phyloP scores from a whole-genome alignment of 73 alveolate genomes.

The Tetrahymena malaccensis region DNA sequence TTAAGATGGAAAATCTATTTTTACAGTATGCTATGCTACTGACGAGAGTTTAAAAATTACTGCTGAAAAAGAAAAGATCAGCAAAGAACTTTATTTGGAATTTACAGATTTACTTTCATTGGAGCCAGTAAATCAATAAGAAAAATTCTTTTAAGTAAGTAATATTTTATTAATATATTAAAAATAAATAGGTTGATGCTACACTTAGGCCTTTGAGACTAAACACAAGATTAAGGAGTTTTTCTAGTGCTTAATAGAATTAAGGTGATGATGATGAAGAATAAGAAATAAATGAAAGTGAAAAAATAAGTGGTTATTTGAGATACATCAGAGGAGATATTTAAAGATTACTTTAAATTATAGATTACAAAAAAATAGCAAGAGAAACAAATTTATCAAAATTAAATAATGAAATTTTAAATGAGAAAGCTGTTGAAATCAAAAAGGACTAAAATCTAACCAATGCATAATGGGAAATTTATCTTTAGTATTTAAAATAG shows the following conservation, averaged over 20 bases:
- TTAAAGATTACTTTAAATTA: background rate
- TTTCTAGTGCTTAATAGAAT: background rate
- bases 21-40: constrained; percentile 5
- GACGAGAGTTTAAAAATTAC: constrained; percentile 10
- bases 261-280: background rate
- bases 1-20: background rate
- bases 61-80: constrained; percentile 8
- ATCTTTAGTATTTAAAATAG: background rate
- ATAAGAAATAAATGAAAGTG: background rate
- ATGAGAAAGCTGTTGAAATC: background rate
- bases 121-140: constrained; percentile 1
- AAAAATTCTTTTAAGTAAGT: background rate
- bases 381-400: background rate
- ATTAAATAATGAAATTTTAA: background rate
- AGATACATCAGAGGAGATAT: background rate
- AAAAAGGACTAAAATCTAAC: background rate
- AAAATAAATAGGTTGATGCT: constrained; percentile 3
- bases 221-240: constrained; percentile 14
- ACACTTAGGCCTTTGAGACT: constrained; percentile 29
- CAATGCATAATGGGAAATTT: background rate
- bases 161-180: background rate
- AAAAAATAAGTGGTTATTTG: background rate
- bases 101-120: constrained; percentile 26
- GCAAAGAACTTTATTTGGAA: constrained; percentile 14
- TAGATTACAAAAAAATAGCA: background rate